Base-by-base conservation (phyloP, 1,139 yeast species). In the Magnusiomyces starmeri region DNA sequence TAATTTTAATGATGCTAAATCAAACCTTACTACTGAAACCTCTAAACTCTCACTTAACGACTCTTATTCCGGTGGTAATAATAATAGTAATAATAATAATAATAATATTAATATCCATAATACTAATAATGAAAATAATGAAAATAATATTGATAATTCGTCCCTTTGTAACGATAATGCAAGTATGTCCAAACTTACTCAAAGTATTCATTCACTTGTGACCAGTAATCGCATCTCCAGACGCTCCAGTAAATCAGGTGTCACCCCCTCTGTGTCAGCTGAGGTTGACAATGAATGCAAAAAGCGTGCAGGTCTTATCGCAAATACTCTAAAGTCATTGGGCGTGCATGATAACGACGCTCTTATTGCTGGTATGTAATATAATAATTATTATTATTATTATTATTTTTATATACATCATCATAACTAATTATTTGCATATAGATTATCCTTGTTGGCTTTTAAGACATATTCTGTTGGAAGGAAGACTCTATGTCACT, bases 401-500 rank as follows among this genome's bases (percentile, higher is more conserved):
- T 37, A n/a, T 35, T 21, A 29, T 9, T 10, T 8, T 12, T 26
- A 8, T 20, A 29, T 29, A 27, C 8, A 37, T 21, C 16, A n/a
- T 18, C 20, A 35, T 16, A 26, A 21, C 37, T 1, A 20, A 6
- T 16, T 22, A 14, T 18, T 35, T 42, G 42, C 10, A 14, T 26
- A 16, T 43, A 54, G 68, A 82, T 57, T 85, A 75, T 61, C 77
- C 84, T 6, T 81, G 89, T 34, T 90, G 96, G 96, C 70, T 90
- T 42, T 73, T 88, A 51, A 78, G 82, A 56, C 95, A 87, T 61
- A 94, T 90, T 1, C 70, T 90, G 37, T 69, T 89, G 29, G 97
- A 89, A 65, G 97, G 97, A 1, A 90, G 85, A 60, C 66, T 88
- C 16, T 85, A 85, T 61, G 68, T 90, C 37, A 89, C 97, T 2